These are phyloP conservation scores for Leccinum fallax DNA, from an alignment of 1,284 basidiomycete species.

Conservation along the genomic window DNA sequence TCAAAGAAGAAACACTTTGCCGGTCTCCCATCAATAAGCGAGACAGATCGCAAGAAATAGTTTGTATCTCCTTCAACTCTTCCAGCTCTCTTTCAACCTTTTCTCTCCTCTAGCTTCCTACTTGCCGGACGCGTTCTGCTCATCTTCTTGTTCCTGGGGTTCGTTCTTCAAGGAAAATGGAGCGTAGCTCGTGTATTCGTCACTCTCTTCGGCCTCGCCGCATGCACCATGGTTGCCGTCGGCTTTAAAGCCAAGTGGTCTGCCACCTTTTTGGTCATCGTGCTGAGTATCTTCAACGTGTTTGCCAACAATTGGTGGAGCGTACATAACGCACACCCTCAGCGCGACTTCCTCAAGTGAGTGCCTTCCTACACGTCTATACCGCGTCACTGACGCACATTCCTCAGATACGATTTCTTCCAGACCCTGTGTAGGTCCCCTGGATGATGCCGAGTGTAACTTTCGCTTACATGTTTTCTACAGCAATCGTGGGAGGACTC, in stretches of 20 bases:
- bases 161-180: slow-evolving; percentile 95
- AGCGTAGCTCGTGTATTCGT: slow-evolving; percentile 83
- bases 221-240: slow-evolving; percentile 95
- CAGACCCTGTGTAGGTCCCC: slow-evolving; percentile 80
- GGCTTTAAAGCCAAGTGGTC: slow-evolving; percentile 99
- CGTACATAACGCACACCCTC: slow-evolving; percentile 90
- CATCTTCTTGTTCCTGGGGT: slow-evolving; percentile 99
- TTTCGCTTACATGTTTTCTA: slow-evolving; percentile 27
- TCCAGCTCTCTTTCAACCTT: slow-evolving; percentile 9
- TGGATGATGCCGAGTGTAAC: not conserved
- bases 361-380: slow-evolving; percentile 23
- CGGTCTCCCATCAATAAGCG: slow-evolving; percentile 87
- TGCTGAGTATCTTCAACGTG: slow-evolving; percentile 94
- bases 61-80: slow-evolving; percentile 42
- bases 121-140: slow-evolving; percentile 95
- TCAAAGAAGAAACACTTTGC: slow-evolving; percentile 89
- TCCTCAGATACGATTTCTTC: slow-evolving; percentile 85
- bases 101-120: slow-evolving; percentile 70
- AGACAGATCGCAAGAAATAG: slow-evolving; percentile 99
- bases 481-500: slow-evolving; percentile 96
- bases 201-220: slow-evolving; percentile 86
- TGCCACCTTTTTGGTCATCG: slow-evolving; percentile 93
- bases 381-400: slow-evolving; percentile 21
- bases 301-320: slow-evolving; percentile 99
- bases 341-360: slow-evolving; percentile 96